These are phyloP conservation scores for Daedalea quercina DNA, from an alignment of 768 basidiomycete species.

Conservation along the genomic window DNA sequence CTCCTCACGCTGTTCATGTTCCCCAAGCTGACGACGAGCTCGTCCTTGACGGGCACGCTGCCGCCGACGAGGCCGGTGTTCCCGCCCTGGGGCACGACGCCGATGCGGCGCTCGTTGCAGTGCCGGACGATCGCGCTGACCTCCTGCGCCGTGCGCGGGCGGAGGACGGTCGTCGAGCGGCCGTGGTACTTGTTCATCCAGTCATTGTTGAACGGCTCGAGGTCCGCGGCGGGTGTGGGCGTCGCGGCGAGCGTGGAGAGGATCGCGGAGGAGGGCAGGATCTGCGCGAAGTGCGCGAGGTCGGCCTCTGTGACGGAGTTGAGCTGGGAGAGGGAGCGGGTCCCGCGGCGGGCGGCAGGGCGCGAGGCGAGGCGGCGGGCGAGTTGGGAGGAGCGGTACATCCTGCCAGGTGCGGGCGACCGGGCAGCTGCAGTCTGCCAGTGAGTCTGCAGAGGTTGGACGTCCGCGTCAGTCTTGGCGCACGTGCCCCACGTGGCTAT, in stretches of 20 bases:
- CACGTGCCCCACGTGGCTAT: neutral
- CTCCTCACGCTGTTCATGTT: slow-evolving; percentile 80
- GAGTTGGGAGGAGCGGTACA: slow-evolving; percentile 11
- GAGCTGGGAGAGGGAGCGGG: slow-evolving; percentile 18
- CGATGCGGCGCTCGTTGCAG: slow-evolving; percentile 76
- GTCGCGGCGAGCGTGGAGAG: slow-evolving; percentile 58
- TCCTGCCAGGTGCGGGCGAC: neutral
- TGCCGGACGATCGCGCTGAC: slow-evolving; percentile 85
- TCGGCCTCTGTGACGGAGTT: slow-evolving; percentile 48
- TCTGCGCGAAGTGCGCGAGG: slow-evolving; percentile 56
- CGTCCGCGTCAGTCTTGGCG: too few species aligned
- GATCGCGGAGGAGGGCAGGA: slow-evolving; percentile 58
- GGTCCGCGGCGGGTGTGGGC: slow-evolving; percentile 49
- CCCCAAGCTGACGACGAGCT: slow-evolving; percentile 77
- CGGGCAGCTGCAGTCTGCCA: neutral
- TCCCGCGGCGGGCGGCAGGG: slow-evolving; percentile 12
- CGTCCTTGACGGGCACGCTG: slow-evolving; percentile 81
- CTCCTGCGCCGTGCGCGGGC: slow-evolving; percentile 82
- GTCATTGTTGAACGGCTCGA: slow-evolving; percentile 78
- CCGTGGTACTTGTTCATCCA: slow-evolving; percentile 97
- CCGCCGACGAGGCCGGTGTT: slow-evolving; percentile 98
- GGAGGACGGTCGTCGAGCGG: slow-evolving; percentile 76
- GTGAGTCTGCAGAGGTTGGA: too few species aligned
- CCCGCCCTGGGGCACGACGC: slow-evolving; percentile 96
- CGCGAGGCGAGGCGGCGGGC: slow-evolving; percentile 7